Percentiles rank a stretch among this genome's conserved stretches.
Conservation (phyloP, 2,329 filamentous ascomycete species). For the Claviceps citrina region DNA sequence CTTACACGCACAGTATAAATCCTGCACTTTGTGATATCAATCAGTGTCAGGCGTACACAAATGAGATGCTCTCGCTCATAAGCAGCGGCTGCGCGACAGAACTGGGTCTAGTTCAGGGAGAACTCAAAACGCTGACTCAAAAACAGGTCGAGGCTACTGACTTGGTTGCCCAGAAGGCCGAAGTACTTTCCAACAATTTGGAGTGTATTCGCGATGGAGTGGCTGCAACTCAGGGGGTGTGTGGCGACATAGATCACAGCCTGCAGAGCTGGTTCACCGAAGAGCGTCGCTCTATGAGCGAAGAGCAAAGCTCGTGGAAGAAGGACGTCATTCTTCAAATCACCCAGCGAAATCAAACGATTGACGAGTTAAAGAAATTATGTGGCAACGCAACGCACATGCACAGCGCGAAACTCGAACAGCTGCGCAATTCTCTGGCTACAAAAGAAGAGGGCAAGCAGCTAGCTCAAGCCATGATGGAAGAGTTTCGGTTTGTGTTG, state of each 20-base stretch:
- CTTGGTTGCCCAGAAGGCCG: conserved; percentile 3
- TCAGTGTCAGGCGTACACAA: conserved; percentile 2
- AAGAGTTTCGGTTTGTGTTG: conserved; percentile 11
- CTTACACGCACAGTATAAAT: conserved; percentile 4
- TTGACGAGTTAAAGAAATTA: conserved; percentile 1
- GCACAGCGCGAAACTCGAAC: conserved; percentile 1
- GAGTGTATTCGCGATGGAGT: conserved; percentile 1
- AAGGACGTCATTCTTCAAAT: conserved; percentile 1
- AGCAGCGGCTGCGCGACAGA: conserved; percentile 3
- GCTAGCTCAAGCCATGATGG: conserved; percentile 9
- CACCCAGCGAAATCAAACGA: background rate
- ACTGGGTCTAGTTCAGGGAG: background rate
- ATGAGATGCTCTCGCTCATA: conserved; percentile 2
- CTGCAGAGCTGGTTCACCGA: conserved; percentile 1
- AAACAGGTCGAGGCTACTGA: conserved; percentile 4
- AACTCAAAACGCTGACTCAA: conserved; percentile 5
- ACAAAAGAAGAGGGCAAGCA: conserved; percentile 6
- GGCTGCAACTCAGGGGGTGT: background rate
- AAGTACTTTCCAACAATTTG: background rate
- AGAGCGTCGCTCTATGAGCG: background rate
- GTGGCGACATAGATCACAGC: background rate
- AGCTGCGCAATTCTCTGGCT: conserved; percentile 1
- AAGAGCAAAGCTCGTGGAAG: conserved; percentile 4
- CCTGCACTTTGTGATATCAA: conserved; percentile 2
- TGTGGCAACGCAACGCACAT: background rate